Percentiles rank a stretch among this genome's conserved stretches.
These are phyloP conservation scores for Helichrysum umbraculigerum DNA, from an alignment of 129 eudicot species.

Conservation along the genomic window DNA sequence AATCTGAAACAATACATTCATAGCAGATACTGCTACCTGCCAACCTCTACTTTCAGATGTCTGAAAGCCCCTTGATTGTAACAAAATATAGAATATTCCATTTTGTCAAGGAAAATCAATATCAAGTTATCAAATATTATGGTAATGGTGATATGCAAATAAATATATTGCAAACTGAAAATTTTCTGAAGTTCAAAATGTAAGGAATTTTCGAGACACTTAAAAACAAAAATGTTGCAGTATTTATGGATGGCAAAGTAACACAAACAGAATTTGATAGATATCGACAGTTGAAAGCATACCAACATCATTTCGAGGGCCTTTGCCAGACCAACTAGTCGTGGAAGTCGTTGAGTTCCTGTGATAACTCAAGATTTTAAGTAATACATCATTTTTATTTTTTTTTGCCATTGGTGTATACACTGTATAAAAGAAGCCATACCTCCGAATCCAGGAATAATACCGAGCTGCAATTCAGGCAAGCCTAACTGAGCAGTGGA, in stretches of 20 bases:
- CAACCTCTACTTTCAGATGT: not conserved
- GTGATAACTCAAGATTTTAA: conserved; percentile 26
- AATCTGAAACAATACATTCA: not conserved
- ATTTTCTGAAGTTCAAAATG: not conserved
- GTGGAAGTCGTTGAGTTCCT: conserved; percentile 99
- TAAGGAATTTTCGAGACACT: not conserved
- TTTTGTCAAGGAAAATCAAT: too few relatives aligned
- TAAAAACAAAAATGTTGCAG: not conserved
- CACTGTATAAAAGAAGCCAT: conserved; percentile 9
- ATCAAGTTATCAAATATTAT: too few relatives aligned
- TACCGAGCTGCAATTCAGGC: conserved; percentile 94
- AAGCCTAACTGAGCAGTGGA: conserved; percentile 81
- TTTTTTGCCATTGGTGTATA: not conserved
- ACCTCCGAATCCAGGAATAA: conserved; percentile 99
- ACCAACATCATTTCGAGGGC: conserved; percentile 98
- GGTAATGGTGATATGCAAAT: not conserved
- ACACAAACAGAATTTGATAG: not conserved
- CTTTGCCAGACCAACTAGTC: conserved; percentile 92
- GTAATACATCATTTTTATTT: not conserved
- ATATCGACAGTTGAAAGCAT: conserved; percentile 23
- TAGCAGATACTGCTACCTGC: not conserved
- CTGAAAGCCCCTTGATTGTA: conserved; percentile 5
- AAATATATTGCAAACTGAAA: not conserved
- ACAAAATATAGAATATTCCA: not conserved
- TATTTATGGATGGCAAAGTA: conserved; percentile 6